These are phyloP conservation scores for Gossypium thurberi DNA, from an alignment of 345 rosid genomes.

Conservation along the genomic window DNA sequence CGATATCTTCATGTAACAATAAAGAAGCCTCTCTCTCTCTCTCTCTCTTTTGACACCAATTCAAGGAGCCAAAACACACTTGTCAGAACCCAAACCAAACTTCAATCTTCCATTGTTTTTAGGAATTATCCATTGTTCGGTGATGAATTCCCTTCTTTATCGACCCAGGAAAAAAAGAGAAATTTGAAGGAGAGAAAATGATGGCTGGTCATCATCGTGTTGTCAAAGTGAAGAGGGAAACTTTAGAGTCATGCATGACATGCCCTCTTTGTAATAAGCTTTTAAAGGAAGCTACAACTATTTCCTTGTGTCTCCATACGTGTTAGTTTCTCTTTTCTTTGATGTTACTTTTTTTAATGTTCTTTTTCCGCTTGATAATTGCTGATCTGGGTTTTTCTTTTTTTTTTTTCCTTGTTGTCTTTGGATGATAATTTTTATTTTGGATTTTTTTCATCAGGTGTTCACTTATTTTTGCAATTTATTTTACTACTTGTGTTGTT, in stretches of 20 bases:
- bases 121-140: neutral
- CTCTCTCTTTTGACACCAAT: neutral
- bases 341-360: neutral
- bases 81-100: neutral
- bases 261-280: slow-evolving; percentile 65
- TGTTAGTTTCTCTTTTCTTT: slow-evolving; percentile 36
- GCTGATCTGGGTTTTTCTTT: slow-evolving; percentile 14
- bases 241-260: slow-evolving; percentile 61
- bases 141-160: neutral
- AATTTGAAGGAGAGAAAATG: neutral
- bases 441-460: slow-evolving; percentile 17
- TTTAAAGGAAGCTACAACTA: slow-evolving; percentile 62
- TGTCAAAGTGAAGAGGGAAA: slow-evolving; percentile 45
- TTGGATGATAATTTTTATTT: slow-evolving; percentile 10
- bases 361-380: neutral
- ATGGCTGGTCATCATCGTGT: slow-evolving; percentile 36
- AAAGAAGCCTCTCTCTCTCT: neutral
- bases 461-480: slow-evolving; percentile 6
- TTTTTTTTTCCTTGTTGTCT: neutral
- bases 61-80: neutral
- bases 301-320: slow-evolving; percentile 72
- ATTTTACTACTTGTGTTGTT: neutral
- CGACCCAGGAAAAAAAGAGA: neutral
- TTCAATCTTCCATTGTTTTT: neutral
- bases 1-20: neutral